These are phyloP conservation scores for Colletotrichum musae DNA, from an alignment of 2,329 filamentous ascomycete genomes.

Conservation along the genomic window DNA sequence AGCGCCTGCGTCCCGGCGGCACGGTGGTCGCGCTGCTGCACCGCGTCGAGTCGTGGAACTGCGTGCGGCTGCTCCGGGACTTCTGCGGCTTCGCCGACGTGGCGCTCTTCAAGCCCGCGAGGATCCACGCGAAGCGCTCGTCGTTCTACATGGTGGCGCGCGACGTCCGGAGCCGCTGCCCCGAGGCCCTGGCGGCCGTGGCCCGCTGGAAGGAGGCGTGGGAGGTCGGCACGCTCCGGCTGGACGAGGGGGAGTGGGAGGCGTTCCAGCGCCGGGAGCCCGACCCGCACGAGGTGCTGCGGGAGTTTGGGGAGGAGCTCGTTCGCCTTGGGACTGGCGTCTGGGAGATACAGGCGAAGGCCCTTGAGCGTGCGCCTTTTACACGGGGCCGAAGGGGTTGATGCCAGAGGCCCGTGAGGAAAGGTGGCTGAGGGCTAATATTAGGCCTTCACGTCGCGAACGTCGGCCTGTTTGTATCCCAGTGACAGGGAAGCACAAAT, in stretches of 20 bases:
- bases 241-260: constrained; percentile 34
- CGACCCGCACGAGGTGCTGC: constrained; percentile 47
- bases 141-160: constrained; percentile 69
- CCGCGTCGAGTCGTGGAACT: constrained; percentile 58
- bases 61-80: constrained; percentile 51
- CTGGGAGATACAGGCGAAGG: constrained; percentile 54
- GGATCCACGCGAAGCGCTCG: constrained; percentile 56
- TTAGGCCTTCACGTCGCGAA: no score
- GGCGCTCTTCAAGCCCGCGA: constrained; percentile 2
- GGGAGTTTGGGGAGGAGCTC: constrained; percentile 53
- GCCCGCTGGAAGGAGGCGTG: constrained; percentile 57
- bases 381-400: constrained; percentile 19
- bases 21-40: constrained; percentile 67
- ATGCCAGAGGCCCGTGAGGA: no score
- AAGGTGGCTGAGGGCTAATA: no score
- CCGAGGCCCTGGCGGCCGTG: constrained; percentile 53
- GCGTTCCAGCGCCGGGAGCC: constrained; percentile 16
- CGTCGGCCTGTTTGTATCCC: no score
- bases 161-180: constrained; percentile 51
- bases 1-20: constrained; percentile 61
- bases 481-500: no score
- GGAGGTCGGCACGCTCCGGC: constrained; percentile 56
- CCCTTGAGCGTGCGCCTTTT: constrained; percentile 48
- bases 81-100: background rate
- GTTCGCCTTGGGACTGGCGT: constrained; percentile 48